Evolutionary conservation across 345 rosid species (phyloP).

Genomic region (Balakata baccata): DNA sequence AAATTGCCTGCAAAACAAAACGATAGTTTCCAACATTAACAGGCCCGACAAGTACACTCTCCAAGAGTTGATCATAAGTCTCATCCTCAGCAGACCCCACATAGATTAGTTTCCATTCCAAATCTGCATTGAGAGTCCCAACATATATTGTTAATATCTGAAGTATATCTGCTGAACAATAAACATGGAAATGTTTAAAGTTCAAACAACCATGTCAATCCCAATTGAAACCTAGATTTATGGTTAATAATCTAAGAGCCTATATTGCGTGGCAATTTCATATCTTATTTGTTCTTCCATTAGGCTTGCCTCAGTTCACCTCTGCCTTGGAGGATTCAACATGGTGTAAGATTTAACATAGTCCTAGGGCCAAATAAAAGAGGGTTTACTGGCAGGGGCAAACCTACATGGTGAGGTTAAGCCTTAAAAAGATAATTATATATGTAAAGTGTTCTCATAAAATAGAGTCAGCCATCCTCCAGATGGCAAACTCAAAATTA

Average conservation of each 20-base stretch:
- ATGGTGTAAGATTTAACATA: no score
- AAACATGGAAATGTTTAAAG: background rate
- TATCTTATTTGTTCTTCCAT: no score
- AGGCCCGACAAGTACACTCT: slow-evolving; percentile 92
- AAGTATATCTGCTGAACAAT: background rate
- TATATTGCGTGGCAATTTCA: slow-evolving; percentile 31
- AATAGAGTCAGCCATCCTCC: background rate
- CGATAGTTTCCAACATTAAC: slow-evolving; percentile 92
- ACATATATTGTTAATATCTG: background rate
- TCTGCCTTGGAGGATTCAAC: no score
- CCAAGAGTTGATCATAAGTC: slow-evolving; percentile 74
- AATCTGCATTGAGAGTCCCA: slow-evolving; percentile 40
- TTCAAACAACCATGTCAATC: background rate
- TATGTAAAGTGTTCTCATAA: background rate
- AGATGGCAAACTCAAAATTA: no score
- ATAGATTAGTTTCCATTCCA: slow-evolving; percentile 90
- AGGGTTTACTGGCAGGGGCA: slow-evolving; percentile 45
- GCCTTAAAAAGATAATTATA: background rate
- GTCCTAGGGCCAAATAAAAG: slow-evolving; percentile 19
- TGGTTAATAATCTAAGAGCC: slow-evolving; percentile 55
- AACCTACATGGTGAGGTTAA: background rate
- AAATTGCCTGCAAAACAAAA: slow-evolving; percentile 69
- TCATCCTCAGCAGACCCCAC: slow-evolving; percentile 99
- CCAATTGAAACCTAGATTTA: slow-evolving; percentile 67
- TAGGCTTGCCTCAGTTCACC: no score